A percentile compares a stretch with the other conserved stretches of the same genome.
Conservation (phyloP, 805 yeast genomes). For the Blastobotrys muscicola region DNA sequence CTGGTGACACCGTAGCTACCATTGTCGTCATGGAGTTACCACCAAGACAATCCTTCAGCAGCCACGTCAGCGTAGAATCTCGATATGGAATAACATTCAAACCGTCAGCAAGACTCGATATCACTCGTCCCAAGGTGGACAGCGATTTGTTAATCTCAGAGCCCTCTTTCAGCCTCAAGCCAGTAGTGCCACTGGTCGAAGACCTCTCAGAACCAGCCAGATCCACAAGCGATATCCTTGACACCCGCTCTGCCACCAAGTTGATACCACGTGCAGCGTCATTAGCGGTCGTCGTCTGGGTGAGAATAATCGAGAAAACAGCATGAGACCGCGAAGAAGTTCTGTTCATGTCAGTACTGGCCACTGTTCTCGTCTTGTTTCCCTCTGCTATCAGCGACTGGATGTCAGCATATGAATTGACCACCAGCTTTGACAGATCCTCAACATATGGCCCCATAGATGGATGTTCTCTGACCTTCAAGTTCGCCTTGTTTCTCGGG, state of each 20-base stretch:
- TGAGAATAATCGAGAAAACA: conserved; percentile 44
- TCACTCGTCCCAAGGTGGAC: conserved; percentile 58
- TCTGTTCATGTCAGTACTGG: conserved; percentile 54
- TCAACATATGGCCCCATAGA: conserved; percentile 57
- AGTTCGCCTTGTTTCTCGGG: conserved; percentile 10
- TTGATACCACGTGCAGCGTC: conserved; percentile 8
- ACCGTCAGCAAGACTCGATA: conserved; percentile 22
- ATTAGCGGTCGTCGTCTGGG: conserved; percentile 40
- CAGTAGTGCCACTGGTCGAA: conserved; percentile 41
- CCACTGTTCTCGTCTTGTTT: conserved; percentile 45
- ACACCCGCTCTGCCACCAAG: conserved; percentile 33
- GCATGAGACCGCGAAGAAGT: conserved; percentile 65
- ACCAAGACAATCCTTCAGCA: conserved; percentile 55
- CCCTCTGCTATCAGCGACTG: conserved; percentile 37
- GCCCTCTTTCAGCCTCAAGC: conserved; percentile 38
- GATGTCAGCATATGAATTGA: conserved; percentile 38
- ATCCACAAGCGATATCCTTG: conserved; percentile 55
- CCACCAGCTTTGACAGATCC: conserved; percentile 37
- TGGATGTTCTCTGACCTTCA: conserved; percentile 51
- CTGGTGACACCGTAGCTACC: conserved; percentile 73
- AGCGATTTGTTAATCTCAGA: conserved; percentile 57
- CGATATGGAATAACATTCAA: conserved; percentile 43
- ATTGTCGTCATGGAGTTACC: conserved; percentile 60
- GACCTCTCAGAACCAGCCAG: conserved; percentile 66
- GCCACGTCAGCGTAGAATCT: conserved; percentile 58